Base-by-base conservation (phyloP, 2,329 filamentous ascomycete species). In the Paecilomyces niveus region DNA sequence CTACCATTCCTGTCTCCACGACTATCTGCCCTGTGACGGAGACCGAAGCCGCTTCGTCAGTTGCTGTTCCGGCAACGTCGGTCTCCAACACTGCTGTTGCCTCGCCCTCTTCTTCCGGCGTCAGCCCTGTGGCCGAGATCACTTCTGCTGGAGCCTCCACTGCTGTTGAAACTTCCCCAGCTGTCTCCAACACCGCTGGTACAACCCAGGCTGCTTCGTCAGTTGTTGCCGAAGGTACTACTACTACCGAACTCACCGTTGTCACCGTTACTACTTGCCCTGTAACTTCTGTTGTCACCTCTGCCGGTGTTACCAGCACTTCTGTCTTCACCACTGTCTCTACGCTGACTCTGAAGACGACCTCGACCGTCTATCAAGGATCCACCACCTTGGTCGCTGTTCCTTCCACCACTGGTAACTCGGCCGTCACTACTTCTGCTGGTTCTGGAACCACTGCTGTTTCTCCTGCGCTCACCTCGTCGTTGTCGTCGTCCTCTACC, bases 251-350 rank as follows among this genome's bases (percentile, higher is more conserved):
- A n/a, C 60, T 70, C 21, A 67, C 67, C 18, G 69, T 64, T 26
- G 62, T 60, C 50, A 72, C 70, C 2, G 60, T 67, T n/a, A 72
- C 70, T 11, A 70, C 63, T 45, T 71, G 65, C 60, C 69, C 70
- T 1, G 67, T 72, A 11, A 72, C 69, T 13, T 57, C 58, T 21
- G 71, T 67, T 5, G 60, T 64, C 39, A 76, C 79, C 50, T 77
- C 76, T 1, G 68, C 81, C 35, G 75, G 78, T 53, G 80, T 80
- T 1, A 76, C 80, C 57, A 81, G 79, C 9, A 68, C 85, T 54
- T 73, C 81, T 24, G 68, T 84, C 54, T 81, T 78, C 59, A 85
- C 81, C 66, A 87, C 84, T 45, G 68, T 85, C 68, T 86, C 83
- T 75, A 83, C 76, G 22, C 67, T 68, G n/a, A 68, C 65, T 15